Evolutionary conservation across 208 protist species (phyloP).

Genomic region (Vickermania spadyakhi): DNA sequence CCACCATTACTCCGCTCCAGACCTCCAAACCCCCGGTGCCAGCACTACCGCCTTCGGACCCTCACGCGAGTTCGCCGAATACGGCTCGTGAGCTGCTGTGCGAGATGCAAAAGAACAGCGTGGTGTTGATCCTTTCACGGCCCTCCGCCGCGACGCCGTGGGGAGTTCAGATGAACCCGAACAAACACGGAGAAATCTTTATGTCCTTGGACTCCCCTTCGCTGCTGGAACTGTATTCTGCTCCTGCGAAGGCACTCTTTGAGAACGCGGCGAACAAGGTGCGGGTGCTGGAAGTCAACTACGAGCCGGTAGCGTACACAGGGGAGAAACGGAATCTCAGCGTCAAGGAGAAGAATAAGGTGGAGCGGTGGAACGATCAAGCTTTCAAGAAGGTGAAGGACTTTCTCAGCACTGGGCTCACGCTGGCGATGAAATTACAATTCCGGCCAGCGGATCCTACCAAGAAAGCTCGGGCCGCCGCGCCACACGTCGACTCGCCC

Average conservation of each 20-base stretch:
- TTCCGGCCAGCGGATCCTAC: constrained; percentile 8
- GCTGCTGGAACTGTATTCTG: constrained; percentile 17
- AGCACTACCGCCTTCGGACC: constrained; percentile 14
- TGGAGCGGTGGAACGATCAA: constrained; percentile 9
- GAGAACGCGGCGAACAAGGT: constrained; percentile 24
- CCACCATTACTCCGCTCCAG: constrained; percentile 4
- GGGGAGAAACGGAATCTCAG: too few species aligned
- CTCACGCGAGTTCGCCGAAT: constrained; percentile 7
- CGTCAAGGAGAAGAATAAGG: too few species aligned
- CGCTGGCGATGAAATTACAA: constrained; percentile 24
- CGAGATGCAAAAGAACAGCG: constrained; percentile 31
- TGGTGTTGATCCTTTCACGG: constrained; percentile 41
- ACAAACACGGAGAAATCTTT: background rate
- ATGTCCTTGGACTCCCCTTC: constrained; percentile 21
- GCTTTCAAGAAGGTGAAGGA: background rate
- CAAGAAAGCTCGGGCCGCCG: constrained; percentile 3
- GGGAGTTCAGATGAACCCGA: constrained; percentile 28
- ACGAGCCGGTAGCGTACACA: too few species aligned
- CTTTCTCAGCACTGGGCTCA: background rate
- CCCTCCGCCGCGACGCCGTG: constrained; percentile 29
- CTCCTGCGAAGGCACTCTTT: constrained; percentile 35
- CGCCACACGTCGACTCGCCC: too few species aligned
- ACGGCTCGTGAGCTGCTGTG: constrained; percentile 39
- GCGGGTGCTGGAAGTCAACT: constrained; percentile 30
- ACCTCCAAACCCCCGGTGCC: constrained; percentile 15